Conservation (phyloP, 129 eudicot genomes). For the Calendula officinalis region DNA sequence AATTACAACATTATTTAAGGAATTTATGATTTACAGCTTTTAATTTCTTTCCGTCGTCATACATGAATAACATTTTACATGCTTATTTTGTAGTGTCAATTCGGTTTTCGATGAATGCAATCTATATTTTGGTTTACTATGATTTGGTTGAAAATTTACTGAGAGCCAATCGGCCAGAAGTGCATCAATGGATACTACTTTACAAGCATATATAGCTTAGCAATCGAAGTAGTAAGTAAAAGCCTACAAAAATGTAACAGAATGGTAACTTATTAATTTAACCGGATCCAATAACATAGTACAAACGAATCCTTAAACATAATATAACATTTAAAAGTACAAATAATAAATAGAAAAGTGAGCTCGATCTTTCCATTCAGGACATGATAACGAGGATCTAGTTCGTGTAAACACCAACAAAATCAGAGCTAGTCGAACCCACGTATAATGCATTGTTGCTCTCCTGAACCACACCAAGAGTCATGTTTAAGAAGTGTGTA, state of each 20-base stretch:
- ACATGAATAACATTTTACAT: background rate
- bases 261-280: background rate
- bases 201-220: no score
- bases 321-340: background rate
- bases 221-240: no score
- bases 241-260: no score
- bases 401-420: conserved; percentile 12
- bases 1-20: background rate
- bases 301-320: no score
- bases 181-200: no score
- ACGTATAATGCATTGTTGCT: conserved; percentile 15
- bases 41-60: background rate
- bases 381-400: background rate
- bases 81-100: background rate
- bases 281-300: no score
- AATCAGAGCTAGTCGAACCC: conserved; percentile 12
- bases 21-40: background rate
- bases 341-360: background rate
- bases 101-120: no score
- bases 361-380: background rate
- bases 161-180: no score
- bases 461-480: conserved; percentile 28
- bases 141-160: no score
- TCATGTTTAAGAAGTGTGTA: conserved; percentile 9
- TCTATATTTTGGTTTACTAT: no score